Conservation (phyloP, 2,329 filamentous ascomycete species). For the Basipetospora chlamydospora region DNA sequence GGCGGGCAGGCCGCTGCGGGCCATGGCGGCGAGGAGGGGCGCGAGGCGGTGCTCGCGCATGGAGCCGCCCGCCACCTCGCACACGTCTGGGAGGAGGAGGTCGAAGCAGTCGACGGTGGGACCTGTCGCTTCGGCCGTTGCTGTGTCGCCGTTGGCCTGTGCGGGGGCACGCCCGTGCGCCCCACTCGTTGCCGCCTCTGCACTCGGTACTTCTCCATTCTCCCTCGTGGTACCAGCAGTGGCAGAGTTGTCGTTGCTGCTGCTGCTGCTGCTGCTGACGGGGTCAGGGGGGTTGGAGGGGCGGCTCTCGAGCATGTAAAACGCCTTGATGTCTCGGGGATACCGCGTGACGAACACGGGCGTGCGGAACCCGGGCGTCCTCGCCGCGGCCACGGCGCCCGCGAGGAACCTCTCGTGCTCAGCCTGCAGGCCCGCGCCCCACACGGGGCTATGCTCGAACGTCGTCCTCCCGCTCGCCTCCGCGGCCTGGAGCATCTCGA, state of each 20-base stretch:
- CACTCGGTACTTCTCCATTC: not conserved
- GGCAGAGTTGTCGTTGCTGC: not conserved
- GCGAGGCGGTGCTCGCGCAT: conserved; percentile 71
- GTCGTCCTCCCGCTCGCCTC: conserved; percentile 20
- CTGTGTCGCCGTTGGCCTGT: not conserved
- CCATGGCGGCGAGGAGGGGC: conserved; percentile 57
- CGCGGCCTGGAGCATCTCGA: conserved; percentile 50
- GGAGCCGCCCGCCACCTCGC: conserved; percentile 78
- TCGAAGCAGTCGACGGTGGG: conserved; percentile 80
- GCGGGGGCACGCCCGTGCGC: too few species aligned
- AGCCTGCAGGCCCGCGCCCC: conserved; percentile 64
- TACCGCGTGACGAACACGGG: conserved; percentile 92
- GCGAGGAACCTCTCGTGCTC: conserved; percentile 91
- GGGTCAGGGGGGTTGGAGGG: too few species aligned
- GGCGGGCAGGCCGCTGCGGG: conserved; percentile 45
- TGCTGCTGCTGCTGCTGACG: conserved; percentile 12
- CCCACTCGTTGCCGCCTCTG: not conserved
- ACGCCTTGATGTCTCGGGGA: conserved; percentile 77
- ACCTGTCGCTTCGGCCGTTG: conserved; percentile 9
- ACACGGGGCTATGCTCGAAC: conserved; percentile 56
- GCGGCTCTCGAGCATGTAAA: conserved; percentile 44
- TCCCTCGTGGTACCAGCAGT: not conserved
- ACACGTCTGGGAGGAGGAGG: conserved; percentile 69
- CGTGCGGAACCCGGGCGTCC: conserved; percentile 29
- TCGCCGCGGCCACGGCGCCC: conserved; percentile 38